Conservation (phyloP, 2,329 filamentous ascomycete genomes). For the Fusarium sp. region DNA sequence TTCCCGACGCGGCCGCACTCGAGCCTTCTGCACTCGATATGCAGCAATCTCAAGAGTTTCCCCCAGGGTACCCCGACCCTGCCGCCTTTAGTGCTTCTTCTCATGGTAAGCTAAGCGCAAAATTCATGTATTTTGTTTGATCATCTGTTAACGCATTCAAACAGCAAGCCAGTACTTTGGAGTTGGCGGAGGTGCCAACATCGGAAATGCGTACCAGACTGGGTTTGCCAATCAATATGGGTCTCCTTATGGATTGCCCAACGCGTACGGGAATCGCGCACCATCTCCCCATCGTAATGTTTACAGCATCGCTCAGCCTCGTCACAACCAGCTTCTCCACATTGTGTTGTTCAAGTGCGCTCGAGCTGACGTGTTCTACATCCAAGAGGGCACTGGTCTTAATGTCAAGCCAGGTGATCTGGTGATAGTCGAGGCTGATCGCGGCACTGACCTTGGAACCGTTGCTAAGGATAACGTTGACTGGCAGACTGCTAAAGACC, state of each 20-base stretch:
- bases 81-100: constrained; percentile 52
- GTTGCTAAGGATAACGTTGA: constrained; percentile 90
- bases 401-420: constrained; percentile 91
- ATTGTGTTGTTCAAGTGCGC: constrained; percentile 98
- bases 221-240: constrained; percentile 56
- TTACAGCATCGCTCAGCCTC: constrained; percentile 70
- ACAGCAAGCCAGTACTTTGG: constrained; percentile 44
- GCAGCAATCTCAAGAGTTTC: constrained; percentile 58
- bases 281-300: constrained; percentile 71
- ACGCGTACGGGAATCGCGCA: constrained; percentile 61
- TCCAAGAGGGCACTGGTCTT: constrained; percentile 93
- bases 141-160: constrained; percentile 2
- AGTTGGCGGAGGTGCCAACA: constrained; percentile 41
- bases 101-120: constrained; percentile 53
- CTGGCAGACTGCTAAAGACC: constrained; percentile 86
- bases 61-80: constrained; percentile 55
- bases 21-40: constrained; percentile 60
- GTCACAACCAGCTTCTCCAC: constrained; percentile 78
- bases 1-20: constrained; percentile 63
- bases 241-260: constrained; percentile 59
- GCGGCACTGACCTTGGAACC: constrained; percentile 93
- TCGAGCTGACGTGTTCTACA: constrained; percentile 94
- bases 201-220: constrained; percentile 45
- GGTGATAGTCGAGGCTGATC: constrained; percentile 97
- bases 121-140: background rate